Evolutionary conservation across 495 filamentous ascomycete species (phyloP).

Genomic region (Poronia punctata): DNA sequence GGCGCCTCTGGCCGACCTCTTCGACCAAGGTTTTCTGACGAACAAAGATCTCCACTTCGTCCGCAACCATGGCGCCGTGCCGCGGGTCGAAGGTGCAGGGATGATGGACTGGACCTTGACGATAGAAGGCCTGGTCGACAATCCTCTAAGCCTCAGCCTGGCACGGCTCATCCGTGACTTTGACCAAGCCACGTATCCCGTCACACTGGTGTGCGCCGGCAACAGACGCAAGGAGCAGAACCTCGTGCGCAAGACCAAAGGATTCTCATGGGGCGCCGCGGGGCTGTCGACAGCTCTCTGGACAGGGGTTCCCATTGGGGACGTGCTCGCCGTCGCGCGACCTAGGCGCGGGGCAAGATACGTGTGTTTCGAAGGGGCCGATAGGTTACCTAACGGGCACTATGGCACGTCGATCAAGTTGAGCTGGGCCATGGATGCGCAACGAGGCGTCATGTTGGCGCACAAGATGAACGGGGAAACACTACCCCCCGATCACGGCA

Average conservation of each 20-base stretch:
- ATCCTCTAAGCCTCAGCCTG: constrained; percentile 66
- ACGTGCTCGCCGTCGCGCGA: constrained; percentile 62
- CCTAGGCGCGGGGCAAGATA: constrained; percentile 69
- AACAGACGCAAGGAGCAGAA: constrained; percentile 96
- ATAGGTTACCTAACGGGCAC: constrained; percentile 81
- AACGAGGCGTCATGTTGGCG: constrained; percentile 82
- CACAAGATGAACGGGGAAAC: constrained; percentile 90
- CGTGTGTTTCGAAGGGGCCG: constrained; percentile 90
- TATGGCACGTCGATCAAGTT: constrained; percentile 89
- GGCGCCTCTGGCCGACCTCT: constrained; percentile 73
- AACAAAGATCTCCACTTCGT: constrained; percentile 92
- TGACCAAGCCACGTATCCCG: constrained; percentile 77
- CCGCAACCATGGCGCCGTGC: constrained; percentile 89
- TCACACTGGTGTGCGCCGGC: constrained; percentile 90
- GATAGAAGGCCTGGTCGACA: constrained; percentile 78
- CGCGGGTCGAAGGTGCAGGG: constrained; percentile 63
- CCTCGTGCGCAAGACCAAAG: constrained; percentile 82
- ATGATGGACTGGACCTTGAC: constrained; percentile 78
- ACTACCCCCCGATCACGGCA: constrained; percentile 81
- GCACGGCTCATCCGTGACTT: constrained; percentile 68
- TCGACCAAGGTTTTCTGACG: constrained; percentile 83
- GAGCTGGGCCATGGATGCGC: constrained; percentile 80
- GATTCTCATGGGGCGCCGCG: constrained; percentile 92
- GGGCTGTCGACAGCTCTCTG: constrained; percentile 86
- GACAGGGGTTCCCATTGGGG: constrained; percentile 73